These are phyloP conservation scores for Amanita pseudoporphyria DNA, from an alignment of 768 basidiomycete genomes.

Conservation along the genomic window DNA sequence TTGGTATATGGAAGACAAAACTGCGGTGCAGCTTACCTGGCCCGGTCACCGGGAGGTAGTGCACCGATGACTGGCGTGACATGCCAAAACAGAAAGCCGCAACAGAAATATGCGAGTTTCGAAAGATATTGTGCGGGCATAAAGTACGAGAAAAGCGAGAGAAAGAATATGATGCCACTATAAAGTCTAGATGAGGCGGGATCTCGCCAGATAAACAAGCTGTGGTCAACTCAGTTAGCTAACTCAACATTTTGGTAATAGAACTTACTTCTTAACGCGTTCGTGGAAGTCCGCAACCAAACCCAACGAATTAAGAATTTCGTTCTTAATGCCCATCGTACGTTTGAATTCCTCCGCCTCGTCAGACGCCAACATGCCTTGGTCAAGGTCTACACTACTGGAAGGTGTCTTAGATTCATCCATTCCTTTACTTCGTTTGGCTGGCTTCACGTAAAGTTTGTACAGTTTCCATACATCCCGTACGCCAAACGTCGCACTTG, in stretches of 20 bases:
- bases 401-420: slow-evolving; percentile 11
- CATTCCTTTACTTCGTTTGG: slow-evolving; percentile 20
- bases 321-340: slow-evolving; percentile 32
- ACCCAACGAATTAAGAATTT: slow-evolving; percentile 29
- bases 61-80: slow-evolving; percentile 43
- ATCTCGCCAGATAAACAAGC: slow-evolving; percentile 61
- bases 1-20: neutral
- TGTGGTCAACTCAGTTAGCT: slow-evolving; percentile 14
- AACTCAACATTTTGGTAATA: neutral
- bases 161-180: slow-evolving; percentile 21
- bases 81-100: slow-evolving; percentile 58
- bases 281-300: slow-evolving; percentile 55
- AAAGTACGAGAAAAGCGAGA: slow-evolving; percentile 30
- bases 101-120: slow-evolving; percentile 34
- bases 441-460: slow-evolving; percentile 24
- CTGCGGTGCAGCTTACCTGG: slow-evolving; percentile 26
- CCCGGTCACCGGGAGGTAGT: slow-evolving; percentile 35
- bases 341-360: slow-evolving; percentile 21
- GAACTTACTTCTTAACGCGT: slow-evolving; percentile 48
- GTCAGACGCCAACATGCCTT: neutral
- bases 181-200: slow-evolving; percentile 42
- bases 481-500: slow-evolving; percentile 35
- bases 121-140: slow-evolving; percentile 41
- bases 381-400: neutral
- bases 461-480: slow-evolving; percentile 47